Evolutionary conservation across 2,329 filamentous ascomycete genomes (phyloP), one percentile per base, ranked within the genome.

Genomic region (Colletotrichum lini): DNA sequence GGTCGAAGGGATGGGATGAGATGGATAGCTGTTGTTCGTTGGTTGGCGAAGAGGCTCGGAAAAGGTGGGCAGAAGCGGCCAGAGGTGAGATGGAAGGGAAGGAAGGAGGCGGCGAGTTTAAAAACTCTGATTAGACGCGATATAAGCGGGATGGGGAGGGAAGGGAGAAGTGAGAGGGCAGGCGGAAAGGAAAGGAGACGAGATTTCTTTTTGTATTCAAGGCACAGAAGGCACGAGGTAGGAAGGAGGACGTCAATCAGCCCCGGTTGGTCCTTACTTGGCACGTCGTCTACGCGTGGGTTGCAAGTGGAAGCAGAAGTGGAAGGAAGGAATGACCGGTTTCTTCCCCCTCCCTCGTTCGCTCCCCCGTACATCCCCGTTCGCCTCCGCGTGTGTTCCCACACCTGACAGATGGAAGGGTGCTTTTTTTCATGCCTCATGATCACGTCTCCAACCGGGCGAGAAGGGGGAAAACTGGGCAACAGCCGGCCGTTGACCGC

Each of bases 371-470:
- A 71, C 18, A 38, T 60, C 68, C 68, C 65, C 65, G 68, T 68
- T 63, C 65, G 65, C 68, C 68, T 71, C 68, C 65, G 68, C 65
- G 59, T 40, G 42, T 23, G 64, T 65, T 44, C 26, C 67, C 67
- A 67, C 64, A 62, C 21, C 9, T 57, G 49, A 45, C 67, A 16
- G 67, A 56, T 66, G 62, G 66, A 45, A 61, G 67, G 63, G 44
- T 67, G 63, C 45, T 63, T 67, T 71, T 58, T 16, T 56, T 56
- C 65, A 44, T 63, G 68, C 68, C 68, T 71, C 68, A 63, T 71
- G 68, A 71, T 71, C 68, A 67, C 35, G 40, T 54, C 38, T 67
- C 56, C 67, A 30, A 61, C 54, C 56, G 67, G 56, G 49, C 35
- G 61, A 21, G 26, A 21, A 52, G 30, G 10, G n/a, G n/a, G 18